These are phyloP conservation scores for Ascocoryne sarcoides DNA, from an alignment of 2,329 filamentous ascomycete species.

Conservation along the genomic window DNA sequence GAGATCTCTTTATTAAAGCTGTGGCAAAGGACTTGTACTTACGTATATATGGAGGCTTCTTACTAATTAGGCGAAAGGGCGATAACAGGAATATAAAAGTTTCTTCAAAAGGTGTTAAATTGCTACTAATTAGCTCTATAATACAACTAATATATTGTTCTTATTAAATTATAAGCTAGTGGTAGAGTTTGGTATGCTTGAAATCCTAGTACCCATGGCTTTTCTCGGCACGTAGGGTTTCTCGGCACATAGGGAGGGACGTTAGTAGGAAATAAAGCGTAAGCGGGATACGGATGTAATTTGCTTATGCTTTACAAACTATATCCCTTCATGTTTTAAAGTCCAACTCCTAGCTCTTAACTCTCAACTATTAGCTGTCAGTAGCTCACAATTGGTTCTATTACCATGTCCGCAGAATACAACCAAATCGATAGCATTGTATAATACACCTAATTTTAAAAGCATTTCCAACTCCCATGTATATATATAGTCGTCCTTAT, in stretches of 20 bases:
- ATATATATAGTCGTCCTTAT: too few relatives aligned
- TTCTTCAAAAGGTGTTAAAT: slow-evolving; percentile 6
- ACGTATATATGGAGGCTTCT: slow-evolving; percentile 8
- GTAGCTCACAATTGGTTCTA: too few relatives aligned
- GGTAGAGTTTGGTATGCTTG: slow-evolving; percentile 7
- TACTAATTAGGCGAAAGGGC: slow-evolving; percentile 10
- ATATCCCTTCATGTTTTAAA: too few relatives aligned
- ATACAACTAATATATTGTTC: slow-evolving; percentile 6
- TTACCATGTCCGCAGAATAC: too few relatives aligned
- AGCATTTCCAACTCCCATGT: too few relatives aligned
- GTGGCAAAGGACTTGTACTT: slow-evolving; percentile 7
- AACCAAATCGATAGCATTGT: too few relatives aligned
- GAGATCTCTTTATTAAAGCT: slow-evolving; percentile 9
- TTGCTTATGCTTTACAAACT: too few relatives aligned
- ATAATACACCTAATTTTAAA: too few relatives aligned
- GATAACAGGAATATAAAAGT: slow-evolving; percentile 10
- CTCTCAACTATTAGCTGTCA: too few relatives aligned
- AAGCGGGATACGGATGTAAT: too few relatives aligned
- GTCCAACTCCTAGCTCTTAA: too few relatives aligned
- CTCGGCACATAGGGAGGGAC: slow-evolving; percentile 8
- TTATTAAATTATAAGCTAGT: slow-evolving; percentile 6
- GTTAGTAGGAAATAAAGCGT: too few relatives aligned
- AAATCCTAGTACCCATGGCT: slow-evolving; percentile 11
- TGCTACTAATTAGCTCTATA: slow-evolving; percentile 10
- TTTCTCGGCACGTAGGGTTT: slow-evolving; percentile 14